Base-by-base conservation (phyloP, 2,329 filamentous ascomycete genomes). In the Xylaria sp. region DNA sequence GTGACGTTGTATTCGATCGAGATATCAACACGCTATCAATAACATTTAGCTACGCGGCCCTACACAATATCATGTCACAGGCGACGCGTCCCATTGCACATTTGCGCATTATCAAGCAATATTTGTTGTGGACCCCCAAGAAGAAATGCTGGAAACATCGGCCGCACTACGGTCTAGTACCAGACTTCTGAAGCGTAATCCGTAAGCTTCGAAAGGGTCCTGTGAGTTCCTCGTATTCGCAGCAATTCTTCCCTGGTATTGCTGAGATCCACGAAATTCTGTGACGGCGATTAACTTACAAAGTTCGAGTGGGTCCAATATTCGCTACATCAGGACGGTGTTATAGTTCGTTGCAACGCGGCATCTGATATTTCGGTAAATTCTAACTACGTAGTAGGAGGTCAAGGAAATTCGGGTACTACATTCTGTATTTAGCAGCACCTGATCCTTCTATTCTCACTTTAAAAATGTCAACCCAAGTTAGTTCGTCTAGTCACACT, bases 21-120 rank as follows among this genome's bases (percentile, higher is more conserved):
- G 19, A 19, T 36, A 8, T 6, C 7, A 21, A 47, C 6, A 47
- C 6, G 42, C 4, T 9, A 4, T 47, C n/a, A 21, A 47, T 47
- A 17, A 47, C 42, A 47, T 47, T n/a, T 47, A 21, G 42, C 42
- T 47, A 47, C 42, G 42, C 42, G 42, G 42, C 17, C 42, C 8
- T 47, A 47, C 17, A 47, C 39, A 27, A 47, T 47, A 47, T 47
- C 48, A 51, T 30, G 27, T 51, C 24, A 51, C 21, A 51, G 24
- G 48, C 48, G 48, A 51, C 48, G 48, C 48, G 48, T 51, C 48
- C 48, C 19, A 30, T n/a, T 11, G 14, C 48, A 51, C 48, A 51
- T 51, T n/a, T 11, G 14, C 48, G 30, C 48, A 51, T 51, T 51
- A 17, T 47, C 17, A 19, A 30, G 24, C 21, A n/a, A 6, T 47